A percentile compares a stretch with the other conserved stretches of the same genome.
These are phyloP conservation scores for Apophysomyces ossiformis DNA, from an alignment of 371 early-diverging fungal genomes.

Conservation along the genomic window DNA sequence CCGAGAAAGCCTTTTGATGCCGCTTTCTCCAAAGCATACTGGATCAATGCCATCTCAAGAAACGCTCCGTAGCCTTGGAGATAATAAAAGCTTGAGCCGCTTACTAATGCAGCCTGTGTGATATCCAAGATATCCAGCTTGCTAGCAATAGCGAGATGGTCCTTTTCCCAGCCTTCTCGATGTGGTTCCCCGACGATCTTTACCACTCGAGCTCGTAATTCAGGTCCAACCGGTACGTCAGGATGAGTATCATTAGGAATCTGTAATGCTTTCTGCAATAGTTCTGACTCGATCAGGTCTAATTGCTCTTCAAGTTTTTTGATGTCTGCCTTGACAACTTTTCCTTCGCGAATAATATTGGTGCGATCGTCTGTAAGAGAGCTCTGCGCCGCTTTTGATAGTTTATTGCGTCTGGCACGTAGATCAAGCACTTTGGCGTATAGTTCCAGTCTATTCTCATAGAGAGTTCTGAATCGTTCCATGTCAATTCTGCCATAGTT, in stretches of 20 bases:
- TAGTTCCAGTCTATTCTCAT: constrained; percentile 43
- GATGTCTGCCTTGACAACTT: constrained; percentile 28
- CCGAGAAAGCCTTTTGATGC: constrained; percentile 75
- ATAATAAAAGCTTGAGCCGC: constrained; percentile 89
- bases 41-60: constrained; percentile 85
- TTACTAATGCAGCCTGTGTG: constrained; percentile 79
- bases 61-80: constrained; percentile 83
- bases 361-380: neutral
- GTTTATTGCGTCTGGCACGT: constrained; percentile 55
- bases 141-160: constrained; percentile 73
- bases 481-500: constrained; percentile 54
- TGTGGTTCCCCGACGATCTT: constrained; percentile 50
- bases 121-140: constrained; percentile 79
- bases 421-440: constrained; percentile 42
- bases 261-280: constrained; percentile 60
- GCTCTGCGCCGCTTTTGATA: constrained; percentile 36
- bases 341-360: constrained; percentile 16
- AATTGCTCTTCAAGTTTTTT: constrained; percentile 45
- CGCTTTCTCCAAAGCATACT: constrained; percentile 83
- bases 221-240: constrained; percentile 67
- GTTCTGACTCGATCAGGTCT: constrained; percentile 35
- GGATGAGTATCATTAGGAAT: constrained; percentile 80
- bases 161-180: constrained; percentile 40
- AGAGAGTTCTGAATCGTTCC: constrained; percentile 51
- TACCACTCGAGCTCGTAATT: constrained; percentile 57